Percentiles rank a stretch among this genome's conserved stretches.
These are phyloP conservation scores for Heterobasidion irregulare DNA, from an alignment of 1,284 basidiomycete species.

Conservation along the genomic window DNA sequence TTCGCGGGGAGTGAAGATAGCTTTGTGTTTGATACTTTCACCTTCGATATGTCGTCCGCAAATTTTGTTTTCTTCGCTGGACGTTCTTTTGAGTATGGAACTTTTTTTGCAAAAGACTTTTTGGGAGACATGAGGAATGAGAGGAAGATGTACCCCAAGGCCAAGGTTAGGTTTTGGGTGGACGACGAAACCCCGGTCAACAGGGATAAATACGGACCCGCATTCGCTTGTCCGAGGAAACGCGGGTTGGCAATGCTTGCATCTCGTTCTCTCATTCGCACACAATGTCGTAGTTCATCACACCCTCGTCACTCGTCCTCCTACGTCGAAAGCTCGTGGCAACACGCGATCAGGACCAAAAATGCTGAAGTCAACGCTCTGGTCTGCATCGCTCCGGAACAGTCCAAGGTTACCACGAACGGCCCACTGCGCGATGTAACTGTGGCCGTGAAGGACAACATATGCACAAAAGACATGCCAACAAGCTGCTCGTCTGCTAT, in stretches of 20 bases:
- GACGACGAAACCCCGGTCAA: constrained; percentile 14
- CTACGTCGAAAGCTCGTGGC: constrained; percentile 1
- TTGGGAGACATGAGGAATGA: constrained; percentile 12
- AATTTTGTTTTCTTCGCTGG: constrained; percentile 12
- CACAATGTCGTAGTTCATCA: neutral
- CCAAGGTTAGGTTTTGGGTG: constrained; percentile 11
- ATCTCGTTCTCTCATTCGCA: neutral
- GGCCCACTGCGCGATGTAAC: constrained; percentile 31
- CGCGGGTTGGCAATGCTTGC: neutral
- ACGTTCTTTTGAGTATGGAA: constrained; percentile 10
- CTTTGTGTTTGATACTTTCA: neutral
- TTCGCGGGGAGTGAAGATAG: neutral
- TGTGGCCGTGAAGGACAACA: constrained; percentile 83
- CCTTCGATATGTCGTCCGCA: constrained; percentile 5
- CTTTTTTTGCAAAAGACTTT: neutral
- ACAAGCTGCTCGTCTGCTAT: constrained; percentile 80
- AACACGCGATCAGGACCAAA: constrained; percentile 11
- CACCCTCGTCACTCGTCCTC: neutral
- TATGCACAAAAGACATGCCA: constrained; percentile 58
- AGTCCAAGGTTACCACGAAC: neutral
- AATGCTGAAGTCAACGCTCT: constrained; percentile 39
- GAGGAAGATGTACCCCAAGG: constrained; percentile 4
- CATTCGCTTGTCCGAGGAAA: neutral
- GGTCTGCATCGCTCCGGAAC: neutral
- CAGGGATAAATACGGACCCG: neutral